Conservation (phyloP, 179 eudicot species). For the Beta lomatogona region DNA sequence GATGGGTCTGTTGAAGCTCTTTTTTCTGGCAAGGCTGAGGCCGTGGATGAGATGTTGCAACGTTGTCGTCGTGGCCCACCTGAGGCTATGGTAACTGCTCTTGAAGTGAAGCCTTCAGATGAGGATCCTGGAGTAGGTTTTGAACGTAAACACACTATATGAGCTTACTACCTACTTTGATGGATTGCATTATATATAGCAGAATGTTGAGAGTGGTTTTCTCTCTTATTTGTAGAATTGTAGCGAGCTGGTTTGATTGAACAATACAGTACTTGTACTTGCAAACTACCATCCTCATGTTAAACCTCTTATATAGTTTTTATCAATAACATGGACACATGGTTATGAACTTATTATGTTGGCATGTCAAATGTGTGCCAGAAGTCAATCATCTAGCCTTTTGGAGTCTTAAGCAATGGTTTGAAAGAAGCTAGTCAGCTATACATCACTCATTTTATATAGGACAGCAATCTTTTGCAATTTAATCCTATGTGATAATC, state of each 20-base stretch:
- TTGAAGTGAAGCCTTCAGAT: slow-evolving; percentile 49
- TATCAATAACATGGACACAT: background rate
- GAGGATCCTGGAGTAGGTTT: slow-evolving; percentile 75
- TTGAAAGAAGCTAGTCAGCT: background rate
- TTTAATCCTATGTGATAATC: background rate
- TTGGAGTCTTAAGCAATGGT: no score
- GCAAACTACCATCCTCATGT: background rate
- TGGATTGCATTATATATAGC: background rate
- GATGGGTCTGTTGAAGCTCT: slow-evolving; percentile 95
- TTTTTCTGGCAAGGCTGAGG: slow-evolving; percentile 66
- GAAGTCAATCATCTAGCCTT: background rate
- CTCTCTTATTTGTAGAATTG: background rate
- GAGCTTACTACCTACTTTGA: background rate
- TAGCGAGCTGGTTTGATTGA: background rate
- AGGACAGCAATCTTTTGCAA: background rate
- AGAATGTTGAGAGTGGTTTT: background rate
- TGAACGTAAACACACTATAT: slow-evolving; percentile 65
- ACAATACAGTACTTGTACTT: background rate
- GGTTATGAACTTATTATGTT: background rate
- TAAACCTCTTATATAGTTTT: background rate
- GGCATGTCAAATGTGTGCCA: background rate
- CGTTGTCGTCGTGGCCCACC: slow-evolving; percentile 86
- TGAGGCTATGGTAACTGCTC: slow-evolving; percentile 67
- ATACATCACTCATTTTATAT: no score
- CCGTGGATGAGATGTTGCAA: slow-evolving; percentile 87